phyloP scores from a whole-genome alignment of 495 filamentous ascomycete species.

The Trichoderma asperelloides region DNA sequence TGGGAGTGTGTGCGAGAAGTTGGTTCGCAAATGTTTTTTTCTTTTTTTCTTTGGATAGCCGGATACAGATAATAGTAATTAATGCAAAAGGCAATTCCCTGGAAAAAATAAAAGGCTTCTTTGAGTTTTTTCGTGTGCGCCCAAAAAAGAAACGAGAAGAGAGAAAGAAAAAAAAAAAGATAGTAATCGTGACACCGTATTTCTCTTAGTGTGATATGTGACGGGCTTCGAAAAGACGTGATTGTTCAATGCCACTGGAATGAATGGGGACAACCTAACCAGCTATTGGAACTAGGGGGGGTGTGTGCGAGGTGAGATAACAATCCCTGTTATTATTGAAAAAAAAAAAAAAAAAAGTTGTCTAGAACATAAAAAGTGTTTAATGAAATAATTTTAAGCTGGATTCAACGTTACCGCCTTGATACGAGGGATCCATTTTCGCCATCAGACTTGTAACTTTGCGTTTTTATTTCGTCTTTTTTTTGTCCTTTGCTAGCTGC shows the following conservation, averaged over 20 bases:
- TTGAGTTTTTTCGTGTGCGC: background rate
- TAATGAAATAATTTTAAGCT: background rate
- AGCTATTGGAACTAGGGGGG: background rate
- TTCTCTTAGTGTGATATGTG: background rate
- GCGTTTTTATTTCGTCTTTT: background rate
- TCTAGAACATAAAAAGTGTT: background rate
- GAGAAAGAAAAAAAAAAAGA: background rate
- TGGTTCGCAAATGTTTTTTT: background rate
- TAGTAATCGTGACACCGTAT: background rate
- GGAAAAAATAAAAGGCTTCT: background rate
- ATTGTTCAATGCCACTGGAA: background rate
- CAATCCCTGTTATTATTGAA: background rate
- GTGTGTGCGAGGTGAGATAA: background rate
- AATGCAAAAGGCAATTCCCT: conserved; percentile 5
- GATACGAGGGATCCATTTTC: too few species aligned
- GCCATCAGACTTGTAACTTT: too few species aligned
- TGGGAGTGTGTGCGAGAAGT: background rate
- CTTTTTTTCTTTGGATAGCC: background rate
- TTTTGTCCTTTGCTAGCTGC: background rate
- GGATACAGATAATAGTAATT: conserved; percentile 2
- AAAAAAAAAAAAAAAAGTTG: background rate
- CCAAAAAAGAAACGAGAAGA: too few species aligned
- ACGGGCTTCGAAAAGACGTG: background rate
- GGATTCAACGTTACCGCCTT: too few species aligned
- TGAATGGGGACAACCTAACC: too few species aligned